phyloP scores from a whole-genome alignment of 345 rosid genomes.

The Brassica juncea region DNA sequence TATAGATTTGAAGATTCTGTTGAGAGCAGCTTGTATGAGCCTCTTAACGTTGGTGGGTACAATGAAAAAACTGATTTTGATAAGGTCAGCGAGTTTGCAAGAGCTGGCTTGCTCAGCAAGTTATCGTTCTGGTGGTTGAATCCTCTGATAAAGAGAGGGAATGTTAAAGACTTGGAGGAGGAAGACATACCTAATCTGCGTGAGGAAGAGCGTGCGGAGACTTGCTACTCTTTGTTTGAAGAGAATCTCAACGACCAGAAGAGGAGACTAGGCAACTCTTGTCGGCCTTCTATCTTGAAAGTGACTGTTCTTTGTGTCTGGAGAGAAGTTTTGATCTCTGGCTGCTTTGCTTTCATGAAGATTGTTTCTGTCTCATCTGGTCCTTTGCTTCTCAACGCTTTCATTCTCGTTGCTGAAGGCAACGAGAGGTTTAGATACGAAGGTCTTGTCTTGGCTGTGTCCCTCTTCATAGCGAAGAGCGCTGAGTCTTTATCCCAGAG shows the following conservation, averaged over 20 bases:
- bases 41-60: constrained; percentile 44
- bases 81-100: constrained; percentile 51
- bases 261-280: constrained; percentile 42
- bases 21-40: constrained; percentile 53
- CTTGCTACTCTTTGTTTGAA: constrained; percentile 59
- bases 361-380: constrained; percentile 75
- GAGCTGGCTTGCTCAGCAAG: constrained; percentile 64
- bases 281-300: constrained; percentile 59
- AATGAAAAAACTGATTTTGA: constrained; percentile 36
- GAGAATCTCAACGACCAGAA: constrained; percentile 59
- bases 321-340: constrained; percentile 71
- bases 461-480: constrained; percentile 61
- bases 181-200: constrained; percentile 69
- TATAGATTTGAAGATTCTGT: constrained; percentile 31
- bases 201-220: constrained; percentile 65
- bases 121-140: constrained; percentile 93
- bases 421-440: constrained; percentile 60
- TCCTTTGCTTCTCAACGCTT: constrained; percentile 82
- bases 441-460: constrained; percentile 67
- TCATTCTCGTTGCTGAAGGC: constrained; percentile 90
- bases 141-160: constrained; percentile 69
- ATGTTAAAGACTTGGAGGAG: constrained; percentile 65
- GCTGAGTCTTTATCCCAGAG: constrained; percentile 85
- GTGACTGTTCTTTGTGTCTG: constrained; percentile 60
- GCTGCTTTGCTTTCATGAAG: constrained; percentile 81